Conservation (phyloP, 2,329 filamentous ascomycete species). For the Zymoseptoria tritici region DNA sequence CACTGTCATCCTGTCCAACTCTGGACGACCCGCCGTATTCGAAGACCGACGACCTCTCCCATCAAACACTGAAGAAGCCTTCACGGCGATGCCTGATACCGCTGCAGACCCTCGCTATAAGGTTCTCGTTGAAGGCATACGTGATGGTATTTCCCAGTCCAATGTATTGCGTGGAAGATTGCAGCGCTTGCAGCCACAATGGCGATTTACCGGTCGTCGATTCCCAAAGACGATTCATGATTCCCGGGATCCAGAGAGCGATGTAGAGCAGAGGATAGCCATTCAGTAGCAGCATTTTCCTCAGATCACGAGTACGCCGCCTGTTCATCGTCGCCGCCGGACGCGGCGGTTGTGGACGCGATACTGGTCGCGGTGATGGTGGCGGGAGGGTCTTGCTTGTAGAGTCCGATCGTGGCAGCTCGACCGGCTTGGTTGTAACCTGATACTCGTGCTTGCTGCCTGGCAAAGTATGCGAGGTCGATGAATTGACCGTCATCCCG, state of each 20-base stretch:
- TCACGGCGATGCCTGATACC: neutral
- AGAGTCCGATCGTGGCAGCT: neutral
- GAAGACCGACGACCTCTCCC: neutral
- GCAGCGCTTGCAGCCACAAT: conserved; percentile 13
- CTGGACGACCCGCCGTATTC: neutral
- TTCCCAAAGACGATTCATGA: conserved; percentile 18
- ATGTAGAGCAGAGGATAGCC: conserved; percentile 31
- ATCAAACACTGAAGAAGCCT: neutral
- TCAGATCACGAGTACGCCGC: neutral
- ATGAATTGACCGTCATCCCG: conserved; percentile 1
- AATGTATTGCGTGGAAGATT: conserved; percentile 11
- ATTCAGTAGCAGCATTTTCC: conserved; percentile 28
- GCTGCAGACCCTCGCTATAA: neutral
- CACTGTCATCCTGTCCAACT: too few species aligned
- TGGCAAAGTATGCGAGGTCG: neutral
- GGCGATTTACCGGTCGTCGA: conserved; percentile 8
- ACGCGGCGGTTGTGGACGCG: neutral
- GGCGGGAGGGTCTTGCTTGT: conserved; percentile 1
- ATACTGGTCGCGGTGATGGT: conserved; percentile 3
- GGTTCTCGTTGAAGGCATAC: neutral
- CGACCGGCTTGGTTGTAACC: neutral
- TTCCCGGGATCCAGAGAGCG: conserved; percentile 30
- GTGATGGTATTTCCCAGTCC: neutral
- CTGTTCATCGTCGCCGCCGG: conserved; percentile 1
- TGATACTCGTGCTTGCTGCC: neutral